These are phyloP conservation scores for Limonium bicolor DNA, from an alignment of 148 eudicot species.

Conservation along the genomic window DNA sequence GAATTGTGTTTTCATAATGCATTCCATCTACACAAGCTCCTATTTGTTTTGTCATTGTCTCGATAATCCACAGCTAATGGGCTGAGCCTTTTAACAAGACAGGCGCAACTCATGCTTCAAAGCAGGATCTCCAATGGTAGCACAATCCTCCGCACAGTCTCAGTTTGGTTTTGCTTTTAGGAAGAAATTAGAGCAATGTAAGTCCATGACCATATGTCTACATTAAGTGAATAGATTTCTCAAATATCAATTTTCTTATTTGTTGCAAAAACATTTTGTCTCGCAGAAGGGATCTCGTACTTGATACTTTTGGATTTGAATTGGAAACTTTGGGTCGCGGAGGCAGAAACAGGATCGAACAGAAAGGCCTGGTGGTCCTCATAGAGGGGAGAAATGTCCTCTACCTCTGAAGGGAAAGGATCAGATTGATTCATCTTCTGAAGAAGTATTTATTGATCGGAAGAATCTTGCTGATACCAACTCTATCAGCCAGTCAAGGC, in stretches of 20 bases:
- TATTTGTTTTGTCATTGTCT: no score
- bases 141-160: conserved; percentile 6
- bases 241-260: no score
- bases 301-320: conserved; percentile 15
- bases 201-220: conserved; percentile 6
- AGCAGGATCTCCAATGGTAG: conserved; percentile 10
- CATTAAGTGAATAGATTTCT: no score
- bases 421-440: neutral
- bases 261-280: conserved; percentile 1
- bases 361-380: no score
- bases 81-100: conserved; percentile 4
- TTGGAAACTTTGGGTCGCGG: conserved; percentile 8
- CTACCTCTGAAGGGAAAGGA: conserved; percentile 7
- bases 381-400: conserved; percentile 10
- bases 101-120: conserved; percentile 17
- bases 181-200: conserved; percentile 12
- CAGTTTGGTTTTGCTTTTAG: conserved; percentile 4
- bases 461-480: neutral
- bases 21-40: no score
- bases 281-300: conserved; percentile 6
- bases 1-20: no score
- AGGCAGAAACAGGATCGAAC: conserved; percentile 19
- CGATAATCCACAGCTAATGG: no score
- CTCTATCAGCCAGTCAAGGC: no score
- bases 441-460: neutral